Conservation (phyloP, 2,329 filamentous ascomycete species). For the Bipolaris oryzae region DNA sequence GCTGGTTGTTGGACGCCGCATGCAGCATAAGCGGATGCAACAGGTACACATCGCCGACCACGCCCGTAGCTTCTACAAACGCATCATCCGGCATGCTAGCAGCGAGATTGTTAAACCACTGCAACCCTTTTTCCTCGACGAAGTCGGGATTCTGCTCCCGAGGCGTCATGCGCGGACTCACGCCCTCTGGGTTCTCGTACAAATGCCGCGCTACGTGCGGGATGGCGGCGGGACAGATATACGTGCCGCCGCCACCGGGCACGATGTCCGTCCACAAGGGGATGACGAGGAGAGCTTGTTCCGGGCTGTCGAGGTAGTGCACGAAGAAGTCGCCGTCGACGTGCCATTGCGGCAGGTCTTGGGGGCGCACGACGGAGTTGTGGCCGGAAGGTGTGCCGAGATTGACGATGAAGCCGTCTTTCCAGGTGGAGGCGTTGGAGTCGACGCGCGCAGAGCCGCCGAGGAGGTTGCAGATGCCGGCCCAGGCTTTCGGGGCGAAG, state of each 20-base stretch:
- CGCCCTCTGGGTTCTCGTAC: slow-evolving; percentile 67
- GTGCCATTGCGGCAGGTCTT: slow-evolving; percentile 66
- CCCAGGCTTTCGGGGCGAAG: slow-evolving; percentile 70
- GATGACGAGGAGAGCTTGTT: slow-evolving; percentile 72
- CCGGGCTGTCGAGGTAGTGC: slow-evolving; percentile 72
- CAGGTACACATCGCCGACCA: slow-evolving; percentile 63
- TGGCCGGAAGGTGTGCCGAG: slow-evolving; percentile 62
- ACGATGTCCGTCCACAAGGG: slow-evolving; percentile 70
- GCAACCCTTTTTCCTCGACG: slow-evolving; percentile 49
- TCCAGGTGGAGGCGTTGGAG: slow-evolving; percentile 59
- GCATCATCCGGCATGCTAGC: slow-evolving; percentile 43
- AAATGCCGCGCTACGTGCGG: slow-evolving; percentile 62
- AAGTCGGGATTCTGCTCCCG: slow-evolving; percentile 57
- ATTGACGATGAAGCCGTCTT: slow-evolving; percentile 72
- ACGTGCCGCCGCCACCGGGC: slow-evolving; percentile 66
- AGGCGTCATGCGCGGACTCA: slow-evolving; percentile 69
- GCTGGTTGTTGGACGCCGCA: slow-evolving; percentile 57
- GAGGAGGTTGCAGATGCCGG: slow-evolving; percentile 68
- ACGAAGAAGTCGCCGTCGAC: slow-evolving; percentile 76
- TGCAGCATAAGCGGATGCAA: slow-evolving; percentile 68
- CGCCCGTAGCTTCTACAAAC: slow-evolving; percentile 62
- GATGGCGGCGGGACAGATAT: slow-evolving; percentile 67
- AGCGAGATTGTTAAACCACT: slow-evolving; percentile 55
- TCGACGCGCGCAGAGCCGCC: slow-evolving; percentile 60
- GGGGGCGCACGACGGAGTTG: slow-evolving; percentile 57